Percentiles rank a stretch among this genome's conserved stretches.
Conservation (phyloP, 257 asterid genomes). For the Solanum dulcamara region DNA sequence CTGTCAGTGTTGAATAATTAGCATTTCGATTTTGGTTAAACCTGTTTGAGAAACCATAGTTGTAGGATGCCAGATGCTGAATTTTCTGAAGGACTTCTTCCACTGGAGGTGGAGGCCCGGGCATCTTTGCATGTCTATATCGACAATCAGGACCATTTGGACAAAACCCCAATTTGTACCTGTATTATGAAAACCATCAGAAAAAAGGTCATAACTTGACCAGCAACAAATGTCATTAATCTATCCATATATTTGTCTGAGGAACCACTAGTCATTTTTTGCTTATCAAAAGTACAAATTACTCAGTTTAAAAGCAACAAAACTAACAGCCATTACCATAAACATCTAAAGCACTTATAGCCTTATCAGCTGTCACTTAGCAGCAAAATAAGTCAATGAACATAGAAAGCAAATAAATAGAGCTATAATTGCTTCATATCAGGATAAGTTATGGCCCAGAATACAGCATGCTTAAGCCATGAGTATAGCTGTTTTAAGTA, state of each 20-base stretch:
- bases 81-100: constrained; percentile 79
- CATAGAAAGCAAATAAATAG: background rate
- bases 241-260: background rate
- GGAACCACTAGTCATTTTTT: background rate
- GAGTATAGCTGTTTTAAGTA: background rate
- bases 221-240: background rate
- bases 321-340: background rate
- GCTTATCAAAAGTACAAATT: background rate
- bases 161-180: constrained; percentile 97
- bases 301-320: background rate
- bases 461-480: background rate
- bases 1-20: constrained; percentile 39
- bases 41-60: constrained; percentile 53
- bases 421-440: background rate
- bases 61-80: constrained; percentile 60
- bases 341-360: background rate
- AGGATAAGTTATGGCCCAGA: background rate
- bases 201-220: background rate
- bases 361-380: background rate
- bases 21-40: constrained; percentile 59
- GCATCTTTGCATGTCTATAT: constrained; percentile 48
- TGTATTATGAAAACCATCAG: constrained; percentile 15
- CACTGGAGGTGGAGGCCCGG: constrained; percentile 93
- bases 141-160: constrained; percentile 90
- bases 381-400: background rate